A percentile compares a stretch with the other conserved stretches of the same genome.
Conservation (phyloP, 805 yeast species). For the Yarrowia osloensis region DNA sequence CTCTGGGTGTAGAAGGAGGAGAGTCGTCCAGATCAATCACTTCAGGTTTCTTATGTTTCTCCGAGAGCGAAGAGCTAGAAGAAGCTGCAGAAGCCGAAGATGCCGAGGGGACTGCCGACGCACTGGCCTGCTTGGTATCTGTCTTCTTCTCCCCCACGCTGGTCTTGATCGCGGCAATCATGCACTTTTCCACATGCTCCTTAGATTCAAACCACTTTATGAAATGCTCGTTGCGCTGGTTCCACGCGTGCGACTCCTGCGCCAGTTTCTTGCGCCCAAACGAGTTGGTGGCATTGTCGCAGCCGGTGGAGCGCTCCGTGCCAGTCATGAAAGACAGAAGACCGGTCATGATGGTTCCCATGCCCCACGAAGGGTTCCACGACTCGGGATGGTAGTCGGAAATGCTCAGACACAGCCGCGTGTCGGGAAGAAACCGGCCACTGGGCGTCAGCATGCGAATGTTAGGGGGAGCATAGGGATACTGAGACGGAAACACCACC, state of each 20-base stretch:
- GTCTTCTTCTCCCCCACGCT: background rate
- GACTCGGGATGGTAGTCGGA: slow-evolving; percentile 92
- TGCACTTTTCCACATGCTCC: background rate
- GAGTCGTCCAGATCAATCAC: slow-evolving; percentile 14
- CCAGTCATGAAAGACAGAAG: slow-evolving; percentile 90
- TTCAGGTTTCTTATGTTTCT: background rate
- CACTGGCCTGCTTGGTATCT: background rate
- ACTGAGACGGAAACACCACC: slow-evolving; percentile 77
- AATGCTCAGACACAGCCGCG: slow-evolving; percentile 85
- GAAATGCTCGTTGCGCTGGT: slow-evolving; percentile 39
- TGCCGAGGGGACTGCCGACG: background rate
- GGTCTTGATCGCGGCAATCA: background rate
- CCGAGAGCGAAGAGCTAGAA: background rate
- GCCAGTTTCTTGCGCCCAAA: slow-evolving; percentile 64
- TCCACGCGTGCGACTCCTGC: slow-evolving; percentile 61
- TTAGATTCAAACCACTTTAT: background rate
- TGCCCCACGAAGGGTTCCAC: slow-evolving; percentile 98
- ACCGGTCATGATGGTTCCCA: slow-evolving; percentile 83
- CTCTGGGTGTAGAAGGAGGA: background rate
- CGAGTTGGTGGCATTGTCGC: slow-evolving; percentile 53
- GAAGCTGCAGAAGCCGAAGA: background rate
- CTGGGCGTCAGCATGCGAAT: slow-evolving; percentile 83
- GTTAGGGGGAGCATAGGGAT: slow-evolving; percentile 88
- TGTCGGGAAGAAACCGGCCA: slow-evolving; percentile 63
- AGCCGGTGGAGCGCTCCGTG: slow-evolving; percentile 78